A percentile compares a stretch with the other conserved stretches of the same genome.
These are phyloP conservation scores for Penicillium sp. DNA, from an alignment of 2,329 filamentous ascomycete species.

Conservation along the genomic window DNA sequence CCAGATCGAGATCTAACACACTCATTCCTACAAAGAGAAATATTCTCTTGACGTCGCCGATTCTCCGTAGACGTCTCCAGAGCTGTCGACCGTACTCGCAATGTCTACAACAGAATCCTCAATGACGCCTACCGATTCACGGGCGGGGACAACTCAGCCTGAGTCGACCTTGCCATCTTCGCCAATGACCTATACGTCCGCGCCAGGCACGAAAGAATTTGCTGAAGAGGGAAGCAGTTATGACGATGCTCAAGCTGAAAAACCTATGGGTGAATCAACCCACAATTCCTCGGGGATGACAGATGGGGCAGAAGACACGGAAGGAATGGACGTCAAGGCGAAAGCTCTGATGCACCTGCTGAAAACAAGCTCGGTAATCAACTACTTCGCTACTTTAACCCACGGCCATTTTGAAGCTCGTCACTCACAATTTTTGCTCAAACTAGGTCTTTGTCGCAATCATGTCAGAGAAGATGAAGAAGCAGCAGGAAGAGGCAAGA, in stretches of 20 bases:
- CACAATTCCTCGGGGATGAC: background rate
- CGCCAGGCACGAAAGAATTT: constrained; percentile 8
- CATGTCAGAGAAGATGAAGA: constrained; percentile 47
- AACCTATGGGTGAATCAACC: background rate
- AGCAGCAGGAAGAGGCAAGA: constrained; percentile 41
- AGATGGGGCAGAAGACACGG: constrained; percentile 26
- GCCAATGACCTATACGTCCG: constrained; percentile 18
- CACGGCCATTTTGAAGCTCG: background rate
- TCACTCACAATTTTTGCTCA: too few relatives aligned
- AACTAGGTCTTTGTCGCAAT: constrained; percentile 43
- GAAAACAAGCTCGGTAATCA: constrained; percentile 40
- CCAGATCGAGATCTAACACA: constrained; percentile 3
- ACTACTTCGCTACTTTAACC: background rate
- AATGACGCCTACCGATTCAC: constrained; percentile 23
- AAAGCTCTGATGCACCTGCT: constrained; percentile 42
- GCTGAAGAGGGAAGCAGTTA: constrained; percentile 6
- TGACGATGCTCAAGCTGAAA: constrained; percentile 9
- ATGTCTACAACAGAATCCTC: constrained; percentile 27
- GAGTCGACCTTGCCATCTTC: constrained; percentile 30
- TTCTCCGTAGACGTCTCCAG: background rate
- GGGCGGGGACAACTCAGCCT: constrained; percentile 19
- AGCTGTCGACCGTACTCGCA: background rate
- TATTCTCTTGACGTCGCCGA: background rate
- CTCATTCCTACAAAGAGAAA: background rate
- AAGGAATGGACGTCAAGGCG: constrained; percentile 41